Evolutionary conservation across 2,329 filamentous ascomycete genomes (phyloP), one percentile per base, ranked within the genome.

Genomic region (Ophiocordyceps polyrhachis-furcata): DNA sequence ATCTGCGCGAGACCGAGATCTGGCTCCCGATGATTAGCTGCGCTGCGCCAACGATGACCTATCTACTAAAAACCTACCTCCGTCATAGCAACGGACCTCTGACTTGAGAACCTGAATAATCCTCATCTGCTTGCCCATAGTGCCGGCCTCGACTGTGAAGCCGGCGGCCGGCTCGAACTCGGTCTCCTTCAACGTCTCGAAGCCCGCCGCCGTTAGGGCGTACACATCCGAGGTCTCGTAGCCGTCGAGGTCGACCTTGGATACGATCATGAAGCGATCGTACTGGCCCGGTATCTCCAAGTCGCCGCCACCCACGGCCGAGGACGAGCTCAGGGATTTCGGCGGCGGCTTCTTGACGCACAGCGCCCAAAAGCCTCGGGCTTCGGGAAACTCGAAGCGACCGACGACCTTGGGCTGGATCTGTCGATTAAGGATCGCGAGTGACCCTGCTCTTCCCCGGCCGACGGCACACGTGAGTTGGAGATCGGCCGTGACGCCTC

Each of bases 141-240:
- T 83, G 15, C 84, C 85, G 17, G 91, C 82, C 52, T 93, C 83
- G 42, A 96, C 71, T 0, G 91, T 95, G 29, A 81, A 76, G 23
- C 88, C 91, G 49, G 88, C 85, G 41, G 85, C 84, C 4, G 83
- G 79, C 49, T 98, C 93, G 57, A 96, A 95, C 55, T 98, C 91
- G 0, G 87, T 86, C 37, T 81, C 85, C 32, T 76, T 76, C 8
- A 89, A 70, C 37, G 82, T 76, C 57, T 87, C 80, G 47, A 93
- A 78, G 3, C 78, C 78, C 28, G 78, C 76, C 1, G 74, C 76
- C n/a, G 79, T 83, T 37, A 89, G 67, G 38, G 76, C 73, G 54
- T 88, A 88, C 2, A 93, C 79, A 45, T 84, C 78, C 1, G 85
- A 89, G 40, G 77, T 79, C 59, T 89, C 84, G 46, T 76, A 79